phyloP scores from a whole-genome alignment of 352 stramenopile species.

The Peronospora belbahrii region DNA sequence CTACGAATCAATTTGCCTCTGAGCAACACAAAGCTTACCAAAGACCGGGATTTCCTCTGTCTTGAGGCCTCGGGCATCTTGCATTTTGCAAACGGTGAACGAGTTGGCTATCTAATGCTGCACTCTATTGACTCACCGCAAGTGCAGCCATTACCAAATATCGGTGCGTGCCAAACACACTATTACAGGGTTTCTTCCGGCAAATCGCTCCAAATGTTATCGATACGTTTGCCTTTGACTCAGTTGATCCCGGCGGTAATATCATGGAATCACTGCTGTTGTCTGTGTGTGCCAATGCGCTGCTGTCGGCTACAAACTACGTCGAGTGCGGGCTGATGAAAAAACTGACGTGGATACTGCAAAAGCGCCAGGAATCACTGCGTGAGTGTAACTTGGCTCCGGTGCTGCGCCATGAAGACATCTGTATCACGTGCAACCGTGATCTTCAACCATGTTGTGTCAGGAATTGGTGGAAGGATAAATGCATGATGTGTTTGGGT shows the following conservation, averaged over 20 bases:
- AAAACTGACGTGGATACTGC: conserved; percentile 42
- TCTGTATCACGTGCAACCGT: conserved; percentile 20
- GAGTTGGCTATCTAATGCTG: conserved; percentile 48
- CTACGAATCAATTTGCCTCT: conserved; percentile 13
- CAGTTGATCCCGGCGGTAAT: conserved; percentile 16
- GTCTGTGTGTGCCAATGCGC: conserved; percentile 19
- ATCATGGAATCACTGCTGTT: conserved; percentile 26
- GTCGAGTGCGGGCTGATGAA: conserved; percentile 44
- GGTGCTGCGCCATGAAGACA: not conserved
- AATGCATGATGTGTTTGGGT: conserved; percentile 25
- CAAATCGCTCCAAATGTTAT: conserved; percentile 32
- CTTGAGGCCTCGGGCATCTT: conserved; percentile 14
- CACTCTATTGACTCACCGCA: conserved; percentile 47
- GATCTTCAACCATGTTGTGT: conserved; percentile 9
- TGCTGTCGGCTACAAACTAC: conserved; percentile 31
- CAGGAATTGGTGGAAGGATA: conserved; percentile 5
- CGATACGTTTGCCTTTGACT: conserved; percentile 31
- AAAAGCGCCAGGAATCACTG: conserved; percentile 6
- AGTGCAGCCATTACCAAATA: conserved; percentile 21
- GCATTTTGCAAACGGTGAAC: conserved; percentile 13
- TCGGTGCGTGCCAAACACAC: conserved; percentile 32
- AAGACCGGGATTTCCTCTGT: conserved; percentile 16
- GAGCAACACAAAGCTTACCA: conserved; percentile 11
- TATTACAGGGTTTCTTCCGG: conserved; percentile 33
- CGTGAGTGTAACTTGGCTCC: not conserved